Base-by-base conservation (phyloP, 176 grass and related monocot species). In the Panicum miliaceum region DNA sequence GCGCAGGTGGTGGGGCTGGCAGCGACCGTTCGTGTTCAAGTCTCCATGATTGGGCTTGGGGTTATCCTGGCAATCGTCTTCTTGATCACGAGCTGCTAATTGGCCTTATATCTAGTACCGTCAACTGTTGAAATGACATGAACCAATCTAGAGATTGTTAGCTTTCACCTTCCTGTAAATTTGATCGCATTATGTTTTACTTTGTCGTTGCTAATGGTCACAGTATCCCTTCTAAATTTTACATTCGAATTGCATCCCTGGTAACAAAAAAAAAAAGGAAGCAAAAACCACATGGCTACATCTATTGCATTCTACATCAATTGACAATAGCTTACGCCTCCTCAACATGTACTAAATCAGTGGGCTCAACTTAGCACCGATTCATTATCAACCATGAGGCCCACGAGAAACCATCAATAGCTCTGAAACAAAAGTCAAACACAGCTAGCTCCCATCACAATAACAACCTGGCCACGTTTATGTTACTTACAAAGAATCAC, bases 1-100 rank as follows among this genome's bases (percentile, higher is more conserved):
- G 20, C 72, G 87, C 73, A 90, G 89, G 89, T 50, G 80, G 84
- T 65, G 74, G 80, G 84, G 6, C 48, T 16, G 29, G 79, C 80
- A 7, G 27, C 68, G 41, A 20, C 68, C 23, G 41, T 59, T 10
- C 29, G 15, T 4, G 59, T 9, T 73, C 67, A 12, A 19, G 8
- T 48, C 67, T 62, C 84, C 80, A 83, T 86, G 53, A 86, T 83
- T 83, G 74, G 22, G 0, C 12, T 71, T 70, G 4, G 46, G 14
- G 1, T 53, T 38, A 3, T 72, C 58, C 14, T 59, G 65, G 29
- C 84, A 65, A 6, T 72, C 18, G 0, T 71, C 14, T 71, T 70
- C 53, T 71, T 58, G 7, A 36, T 1, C 8, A 41, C 13, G 7
- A 83, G 2, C 57, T 59, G 68, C 77, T 54, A 71, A 43, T 9